phyloP scores from a whole-genome alignment of 345 rosid genomes.

The Heritiera littoralis region DNA sequence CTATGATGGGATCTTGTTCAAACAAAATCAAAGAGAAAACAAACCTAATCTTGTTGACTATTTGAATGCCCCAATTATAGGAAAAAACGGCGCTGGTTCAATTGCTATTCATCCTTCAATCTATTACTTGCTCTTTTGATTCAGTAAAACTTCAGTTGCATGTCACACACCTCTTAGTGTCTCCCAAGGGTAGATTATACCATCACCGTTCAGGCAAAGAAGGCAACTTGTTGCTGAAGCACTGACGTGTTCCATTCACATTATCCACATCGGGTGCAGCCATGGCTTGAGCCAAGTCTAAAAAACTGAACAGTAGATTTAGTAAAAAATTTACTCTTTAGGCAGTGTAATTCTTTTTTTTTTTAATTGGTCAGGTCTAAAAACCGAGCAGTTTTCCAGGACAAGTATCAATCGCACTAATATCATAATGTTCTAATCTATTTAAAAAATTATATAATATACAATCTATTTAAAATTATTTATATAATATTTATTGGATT shows the following conservation, averaged over 20 bases:
- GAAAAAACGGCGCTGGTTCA: neutral
- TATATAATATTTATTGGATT: too few species aligned
- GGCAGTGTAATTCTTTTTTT: neutral
- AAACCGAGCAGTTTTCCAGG: neutral
- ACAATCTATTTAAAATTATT: too few species aligned
- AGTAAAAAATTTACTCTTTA: neutral
- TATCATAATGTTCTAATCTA: neutral
- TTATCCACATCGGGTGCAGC: conserved; percentile 61
- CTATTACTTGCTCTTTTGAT: neutral
- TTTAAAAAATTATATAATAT: too few species aligned
- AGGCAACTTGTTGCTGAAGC: conserved; percentile 66
- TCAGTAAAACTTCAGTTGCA: neutral
- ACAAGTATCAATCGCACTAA: neutral
- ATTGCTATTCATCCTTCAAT: neutral
- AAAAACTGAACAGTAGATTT: conserved; percentile 1
- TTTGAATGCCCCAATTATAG: neutral
- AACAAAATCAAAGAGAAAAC: neutral
- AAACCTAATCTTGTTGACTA: neutral
- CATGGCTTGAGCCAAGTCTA: conserved; percentile 58
- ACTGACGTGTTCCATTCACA: conserved; percentile 59
- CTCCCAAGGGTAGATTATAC: conserved; percentile 64
- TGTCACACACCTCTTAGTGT: conserved; percentile 44
- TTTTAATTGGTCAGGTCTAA: neutral
- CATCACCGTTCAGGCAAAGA: conserved; percentile 62
- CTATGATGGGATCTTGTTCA: neutral